These are phyloP conservation scores for Erysimum cheiranthoides DNA, from an alignment of 345 rosid species.

Conservation along the genomic window DNA sequence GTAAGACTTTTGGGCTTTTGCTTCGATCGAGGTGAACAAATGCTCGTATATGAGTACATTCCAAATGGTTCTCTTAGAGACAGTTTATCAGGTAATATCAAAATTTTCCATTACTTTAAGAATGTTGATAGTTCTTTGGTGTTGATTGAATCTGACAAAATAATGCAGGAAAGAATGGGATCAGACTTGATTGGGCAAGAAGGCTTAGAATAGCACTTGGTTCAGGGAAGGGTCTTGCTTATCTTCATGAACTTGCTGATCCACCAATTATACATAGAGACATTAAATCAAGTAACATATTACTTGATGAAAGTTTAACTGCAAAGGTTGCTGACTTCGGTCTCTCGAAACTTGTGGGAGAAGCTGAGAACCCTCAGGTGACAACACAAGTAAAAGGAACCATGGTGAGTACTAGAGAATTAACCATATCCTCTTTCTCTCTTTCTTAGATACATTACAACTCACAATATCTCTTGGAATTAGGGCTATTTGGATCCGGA, in stretches of 20 bases:
- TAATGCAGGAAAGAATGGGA: constrained; percentile 67
- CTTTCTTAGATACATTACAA: background rate
- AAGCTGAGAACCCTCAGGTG: background rate
- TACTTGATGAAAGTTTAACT: constrained; percentile 54
- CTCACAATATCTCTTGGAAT: background rate
- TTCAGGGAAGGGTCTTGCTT: constrained; percentile 77
- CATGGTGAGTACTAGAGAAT: background rate
- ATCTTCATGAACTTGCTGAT: constrained; percentile 64
- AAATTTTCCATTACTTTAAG: background rate
- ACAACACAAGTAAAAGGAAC: constrained; percentile 7
- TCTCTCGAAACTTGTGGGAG: background rate
- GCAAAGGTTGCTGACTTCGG: constrained; percentile 1
- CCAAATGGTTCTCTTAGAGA: constrained; percentile 17
- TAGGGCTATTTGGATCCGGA: constrained; percentile 6
- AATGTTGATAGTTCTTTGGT: background rate
- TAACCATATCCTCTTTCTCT: background rate
- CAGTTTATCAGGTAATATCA: constrained; percentile 12
- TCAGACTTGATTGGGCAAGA: constrained; percentile 68
- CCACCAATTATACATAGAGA: constrained; percentile 91
- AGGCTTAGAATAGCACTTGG: constrained; percentile 74
- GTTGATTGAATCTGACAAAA: background rate
- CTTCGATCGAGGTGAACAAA: constrained; percentile 53
- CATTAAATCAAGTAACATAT: constrained; percentile 71
- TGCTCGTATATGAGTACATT: constrained; percentile 8
- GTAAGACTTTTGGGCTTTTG: constrained; percentile 71